Evolutionary conservation across 441 rosid genomes (phyloP), one percentile per base, ranked within the genome.

Genomic region (Pelargonium cotyledonis): DNA sequence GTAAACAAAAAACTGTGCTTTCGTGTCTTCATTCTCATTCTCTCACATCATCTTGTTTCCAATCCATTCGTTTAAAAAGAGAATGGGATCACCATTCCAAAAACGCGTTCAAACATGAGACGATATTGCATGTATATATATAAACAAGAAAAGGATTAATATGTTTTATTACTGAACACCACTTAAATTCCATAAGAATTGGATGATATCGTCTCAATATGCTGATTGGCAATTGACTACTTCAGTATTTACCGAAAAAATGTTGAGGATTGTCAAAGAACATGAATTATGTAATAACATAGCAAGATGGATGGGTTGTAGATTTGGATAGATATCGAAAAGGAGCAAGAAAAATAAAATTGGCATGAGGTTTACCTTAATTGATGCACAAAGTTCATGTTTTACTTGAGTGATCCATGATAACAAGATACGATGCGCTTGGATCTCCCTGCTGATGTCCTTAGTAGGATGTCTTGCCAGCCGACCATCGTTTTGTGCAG

Each of bases 401-500:
- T 80, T 81, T 63, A 79, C 77, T 58, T 57, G 75, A 70, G 72
- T 78, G 70, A 91, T 78, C 67, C 73, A 80, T 57, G 84, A 82
- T 77, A 80, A 68, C 75, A 93, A 65, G 76, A 86, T 71, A 75
- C 78, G 70, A 77, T 93, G 96, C 38, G 93, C 95, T 76, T 77
- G 77, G 55, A 84, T 77, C 80, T 91, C 97, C 80, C 76, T 82
- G 53, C 72, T 57, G 68, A 68, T 15, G 61, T 83, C 79, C 72
- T 77, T 80, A 6, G 87, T 75, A 68, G 97, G 91, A 43, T 76
- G 84, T 21, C 93, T 82, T 57, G 90, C 97, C 74, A 93, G 73
- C 66, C 95, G 86, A 65, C 97, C 93, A 84, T 93, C 98, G 67
- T 70, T 80, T 73, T 77, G 76, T 68, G 80, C 80, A 70, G 97